Conservation (phyloP, 495 filamentous ascomycete genomes). For the Tetracladium setigerum region DNA sequence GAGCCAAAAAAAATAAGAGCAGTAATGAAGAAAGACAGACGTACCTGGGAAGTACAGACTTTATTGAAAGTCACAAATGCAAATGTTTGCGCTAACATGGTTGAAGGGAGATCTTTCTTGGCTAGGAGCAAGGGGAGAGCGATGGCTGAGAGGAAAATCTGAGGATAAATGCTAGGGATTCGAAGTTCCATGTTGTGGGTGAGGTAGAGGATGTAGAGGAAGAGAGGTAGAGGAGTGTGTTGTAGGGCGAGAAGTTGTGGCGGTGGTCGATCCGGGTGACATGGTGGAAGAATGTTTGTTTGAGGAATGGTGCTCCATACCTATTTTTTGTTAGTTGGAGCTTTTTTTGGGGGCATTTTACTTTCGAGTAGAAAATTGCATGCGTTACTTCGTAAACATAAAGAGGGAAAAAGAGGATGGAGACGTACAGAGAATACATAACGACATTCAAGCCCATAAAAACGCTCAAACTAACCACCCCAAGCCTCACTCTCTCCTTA, state of each 20-base stretch:
- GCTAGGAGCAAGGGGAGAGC: slow-evolving; percentile 73
- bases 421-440: slow-evolving; percentile 67
- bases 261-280: slow-evolving; percentile 90
- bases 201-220: slow-evolving; percentile 44
- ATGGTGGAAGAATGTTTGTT: slow-evolving; percentile 89
- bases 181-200: slow-evolving; percentile 37
- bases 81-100: slow-evolving; percentile 99
- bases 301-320: slow-evolving; percentile 68
- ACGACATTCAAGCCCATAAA: slow-evolving; percentile 62
- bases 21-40: no score
- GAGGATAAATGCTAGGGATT: slow-evolving; percentile 85
- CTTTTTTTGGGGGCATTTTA: neutral
- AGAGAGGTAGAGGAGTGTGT: slow-evolving; percentile 79
- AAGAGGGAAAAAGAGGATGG: neutral
- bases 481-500: slow-evolving; percentile 49
- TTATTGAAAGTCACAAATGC: slow-evolving; percentile 98
- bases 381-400: no score
- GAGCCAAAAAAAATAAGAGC: neutral
- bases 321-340: slow-evolving; percentile 25
- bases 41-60: slow-evolving; percentile 93
- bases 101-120: slow-evolving; percentile 70
- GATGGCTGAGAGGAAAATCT: slow-evolving; percentile 68
- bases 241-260: slow-evolving; percentile 97
- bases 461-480: slow-evolving; percentile 55
- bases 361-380: neutral